A percentile compares a stretch with the other conserved stretches of the same genome.
These are phyloP conservation scores for Lyophyllum shimeji DNA, from an alignment of 768 basidiomycete species.

Conservation along the genomic window DNA sequence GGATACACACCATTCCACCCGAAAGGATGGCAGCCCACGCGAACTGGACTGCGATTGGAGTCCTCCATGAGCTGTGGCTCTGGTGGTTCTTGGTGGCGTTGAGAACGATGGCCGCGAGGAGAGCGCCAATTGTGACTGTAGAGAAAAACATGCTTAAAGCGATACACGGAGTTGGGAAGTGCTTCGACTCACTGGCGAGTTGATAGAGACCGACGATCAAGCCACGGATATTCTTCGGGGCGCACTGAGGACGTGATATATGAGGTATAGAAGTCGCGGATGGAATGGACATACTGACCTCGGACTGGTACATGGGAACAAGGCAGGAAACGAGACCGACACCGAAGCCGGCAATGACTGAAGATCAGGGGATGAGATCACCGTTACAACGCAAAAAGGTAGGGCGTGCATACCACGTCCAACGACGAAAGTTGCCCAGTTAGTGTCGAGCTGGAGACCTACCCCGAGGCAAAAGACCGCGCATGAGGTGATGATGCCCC, in stretches of 20 bases:
- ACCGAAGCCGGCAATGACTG: slow-evolving; percentile 75
- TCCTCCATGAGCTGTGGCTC: slow-evolving; percentile 49
- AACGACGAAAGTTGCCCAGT: slow-evolving; percentile 25
- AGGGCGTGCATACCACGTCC: slow-evolving; percentile 21
- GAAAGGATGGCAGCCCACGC: slow-evolving; percentile 75
- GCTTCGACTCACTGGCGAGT: slow-evolving; percentile 22
- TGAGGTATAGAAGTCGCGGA: slow-evolving; percentile 1
- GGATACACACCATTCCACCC: slow-evolving; percentile 49
- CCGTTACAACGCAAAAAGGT: neutral
- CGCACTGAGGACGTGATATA: slow-evolving; percentile 24
- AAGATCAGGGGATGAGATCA: slow-evolving; percentile 30
- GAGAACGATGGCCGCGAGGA: slow-evolving; percentile 69
- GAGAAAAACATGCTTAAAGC: slow-evolving; percentile 49
- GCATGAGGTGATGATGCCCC: slow-evolving; percentile 63
- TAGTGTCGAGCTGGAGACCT: slow-evolving; percentile 49
- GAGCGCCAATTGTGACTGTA: slow-evolving; percentile 73
- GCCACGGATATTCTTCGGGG: slow-evolving; percentile 79
- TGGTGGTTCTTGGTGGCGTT: slow-evolving; percentile 57
- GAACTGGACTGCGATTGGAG: slow-evolving; percentile 74
- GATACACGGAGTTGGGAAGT: neutral
- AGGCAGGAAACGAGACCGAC: slow-evolving; percentile 77
- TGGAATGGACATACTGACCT: slow-evolving; percentile 40
- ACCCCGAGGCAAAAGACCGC: slow-evolving; percentile 63
- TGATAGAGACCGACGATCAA: slow-evolving; percentile 50
- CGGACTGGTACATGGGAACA: slow-evolving; percentile 51